Evolutionary conservation across 2,329 filamentous ascomycete genomes (phyloP).

Genomic region (Aspergillus sclerotialis): DNA sequence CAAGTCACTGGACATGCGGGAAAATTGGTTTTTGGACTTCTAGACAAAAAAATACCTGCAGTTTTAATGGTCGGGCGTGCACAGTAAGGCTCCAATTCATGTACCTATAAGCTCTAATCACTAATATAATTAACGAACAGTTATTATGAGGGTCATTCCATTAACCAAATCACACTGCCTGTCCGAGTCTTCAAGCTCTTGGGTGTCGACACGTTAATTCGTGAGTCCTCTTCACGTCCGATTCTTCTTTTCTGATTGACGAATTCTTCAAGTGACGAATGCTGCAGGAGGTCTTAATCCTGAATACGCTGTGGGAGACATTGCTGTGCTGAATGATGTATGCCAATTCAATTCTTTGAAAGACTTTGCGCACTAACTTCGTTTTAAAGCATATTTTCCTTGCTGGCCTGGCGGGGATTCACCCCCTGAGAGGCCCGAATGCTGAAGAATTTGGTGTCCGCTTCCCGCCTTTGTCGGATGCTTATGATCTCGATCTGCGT

Average conservation of each 20-base stretch:
- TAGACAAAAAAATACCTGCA: slow-evolving; percentile 50
- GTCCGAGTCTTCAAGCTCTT: slow-evolving; percentile 58
- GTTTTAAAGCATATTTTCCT: slow-evolving; percentile 53
- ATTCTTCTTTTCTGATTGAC: slow-evolving; percentile 2
- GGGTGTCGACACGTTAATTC: slow-evolving; percentile 54
- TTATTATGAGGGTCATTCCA: slow-evolving; percentile 62
- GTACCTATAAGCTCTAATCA: neutral
- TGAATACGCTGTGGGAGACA: slow-evolving; percentile 58
- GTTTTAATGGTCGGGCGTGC: slow-evolving; percentile 59
- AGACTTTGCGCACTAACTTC: slow-evolving; percentile 8
- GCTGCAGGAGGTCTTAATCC: slow-evolving; percentile 60
- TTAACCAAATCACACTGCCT: slow-evolving; percentile 57
- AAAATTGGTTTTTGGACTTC: slow-evolving; percentile 57
- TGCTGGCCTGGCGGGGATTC: slow-evolving; percentile 53
- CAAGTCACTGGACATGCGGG: slow-evolving; percentile 55
- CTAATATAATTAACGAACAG: slow-evolving; percentile 26
- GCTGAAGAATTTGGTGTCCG: slow-evolving; percentile 55
- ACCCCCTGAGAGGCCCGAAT: slow-evolving; percentile 58
- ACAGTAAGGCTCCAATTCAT: slow-evolving; percentile 46
- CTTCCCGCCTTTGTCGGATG: slow-evolving; percentile 59
- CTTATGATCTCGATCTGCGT: slow-evolving; percentile 57
- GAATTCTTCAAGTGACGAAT: slow-evolving; percentile 50
- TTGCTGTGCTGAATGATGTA: slow-evolving; percentile 60
- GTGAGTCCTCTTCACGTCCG: slow-evolving; percentile 27
- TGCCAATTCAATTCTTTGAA: slow-evolving; percentile 10